These are phyloP conservation scores for Xylariaceae sp. DNA, from an alignment of 2,329 filamentous ascomycete species.

Conservation along the genomic window DNA sequence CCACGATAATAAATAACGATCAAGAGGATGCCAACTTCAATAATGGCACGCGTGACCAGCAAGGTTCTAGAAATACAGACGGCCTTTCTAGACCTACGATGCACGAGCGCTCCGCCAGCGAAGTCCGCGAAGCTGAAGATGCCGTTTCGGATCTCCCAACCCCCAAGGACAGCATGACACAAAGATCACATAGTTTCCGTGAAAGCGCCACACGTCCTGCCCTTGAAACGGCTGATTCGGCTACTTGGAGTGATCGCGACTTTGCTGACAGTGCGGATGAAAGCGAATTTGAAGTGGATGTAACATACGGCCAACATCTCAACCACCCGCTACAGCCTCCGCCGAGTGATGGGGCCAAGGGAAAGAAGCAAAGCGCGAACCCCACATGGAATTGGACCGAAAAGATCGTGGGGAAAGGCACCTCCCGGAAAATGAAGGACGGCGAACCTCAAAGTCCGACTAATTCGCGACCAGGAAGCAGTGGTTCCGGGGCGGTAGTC, in stretches of 20 bases:
- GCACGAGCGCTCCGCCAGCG: slow-evolving; percentile 29
- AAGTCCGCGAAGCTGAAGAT: slow-evolving; percentile 41
- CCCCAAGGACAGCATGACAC: slow-evolving; percentile 21
- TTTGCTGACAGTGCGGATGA: slow-evolving; percentile 54
- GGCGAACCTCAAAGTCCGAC: slow-evolving; percentile 20
- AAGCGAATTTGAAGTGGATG: slow-evolving; percentile 37
- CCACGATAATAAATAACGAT: slow-evolving; percentile 37
- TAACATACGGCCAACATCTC: slow-evolving; percentile 25
- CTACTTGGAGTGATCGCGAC: slow-evolving; percentile 63
- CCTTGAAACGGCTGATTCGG: slow-evolving; percentile 46
- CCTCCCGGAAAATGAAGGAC: slow-evolving; percentile 21
- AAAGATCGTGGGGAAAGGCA: slow-evolving; percentile 40
- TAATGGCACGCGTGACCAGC: not conserved
- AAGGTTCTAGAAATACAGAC: not conserved
- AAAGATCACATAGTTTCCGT: slow-evolving; percentile 24
- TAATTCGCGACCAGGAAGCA: slow-evolving; percentile 6
- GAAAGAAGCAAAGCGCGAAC: slow-evolving; percentile 17
- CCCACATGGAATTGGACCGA: slow-evolving; percentile 43
- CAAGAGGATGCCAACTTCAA: slow-evolving; percentile 24
- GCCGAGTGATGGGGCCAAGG: slow-evolving; percentile 18
- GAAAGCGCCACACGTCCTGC: slow-evolving; percentile 28
- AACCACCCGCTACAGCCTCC: slow-evolving; percentile 11
- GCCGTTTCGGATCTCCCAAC: slow-evolving; percentile 44
- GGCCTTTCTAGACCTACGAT: not conserved
- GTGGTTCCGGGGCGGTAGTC: not conserved